Evolutionary conservation across 2,329 filamentous ascomycete genomes (phyloP).

Genomic region (Amesomyces nigricolor): DNA sequence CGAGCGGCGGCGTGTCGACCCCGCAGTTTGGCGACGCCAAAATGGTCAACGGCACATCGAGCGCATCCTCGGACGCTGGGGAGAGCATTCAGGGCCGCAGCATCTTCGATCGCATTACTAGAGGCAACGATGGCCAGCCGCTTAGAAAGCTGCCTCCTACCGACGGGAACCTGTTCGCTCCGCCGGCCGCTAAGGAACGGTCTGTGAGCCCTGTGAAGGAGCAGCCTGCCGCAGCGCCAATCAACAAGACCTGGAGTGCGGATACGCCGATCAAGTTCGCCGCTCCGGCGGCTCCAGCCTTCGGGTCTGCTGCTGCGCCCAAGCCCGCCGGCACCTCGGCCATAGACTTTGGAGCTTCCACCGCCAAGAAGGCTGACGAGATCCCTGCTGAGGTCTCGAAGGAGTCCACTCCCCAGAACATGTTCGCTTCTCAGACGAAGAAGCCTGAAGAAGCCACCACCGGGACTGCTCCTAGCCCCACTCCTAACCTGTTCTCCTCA

Average conservation of each 20-base stretch:
- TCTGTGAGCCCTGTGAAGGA: conserved; percentile 42
- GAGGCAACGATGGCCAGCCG: conserved; percentile 45
- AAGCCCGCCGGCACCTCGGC: conserved; percentile 29
- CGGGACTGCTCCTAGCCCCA: conserved; percentile 12
- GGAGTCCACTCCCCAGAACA: conserved; percentile 14
- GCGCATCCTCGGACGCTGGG: conserved; percentile 38
- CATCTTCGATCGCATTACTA: conserved; percentile 51
- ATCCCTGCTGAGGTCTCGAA: conserved; percentile 11
- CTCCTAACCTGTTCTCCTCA: conserved; percentile 11
- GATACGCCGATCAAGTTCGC: conserved; percentile 52
- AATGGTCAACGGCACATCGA: conserved; percentile 29
- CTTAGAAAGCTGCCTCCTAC: conserved; percentile 37
- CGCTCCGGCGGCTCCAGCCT: conserved; percentile 28
- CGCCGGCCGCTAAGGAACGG: conserved; percentile 37
- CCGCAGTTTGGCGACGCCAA: conserved; percentile 34
- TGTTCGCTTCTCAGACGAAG: conserved; percentile 21
- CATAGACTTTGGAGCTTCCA: conserved; percentile 20
- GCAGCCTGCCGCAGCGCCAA: conserved; percentile 24
- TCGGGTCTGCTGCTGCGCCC: conserved; percentile 29
- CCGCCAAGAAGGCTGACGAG: conserved; percentile 20
- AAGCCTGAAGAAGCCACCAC: conserved; percentile 15
- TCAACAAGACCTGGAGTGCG: conserved; percentile 45
- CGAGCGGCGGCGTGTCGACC: conserved; percentile 38
- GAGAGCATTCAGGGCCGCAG: conserved; percentile 45
- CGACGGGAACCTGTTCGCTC: conserved; percentile 26